Evolutionary conservation across 441 rosid species (phyloP).

Genomic region (Brassica hybrid): DNA sequence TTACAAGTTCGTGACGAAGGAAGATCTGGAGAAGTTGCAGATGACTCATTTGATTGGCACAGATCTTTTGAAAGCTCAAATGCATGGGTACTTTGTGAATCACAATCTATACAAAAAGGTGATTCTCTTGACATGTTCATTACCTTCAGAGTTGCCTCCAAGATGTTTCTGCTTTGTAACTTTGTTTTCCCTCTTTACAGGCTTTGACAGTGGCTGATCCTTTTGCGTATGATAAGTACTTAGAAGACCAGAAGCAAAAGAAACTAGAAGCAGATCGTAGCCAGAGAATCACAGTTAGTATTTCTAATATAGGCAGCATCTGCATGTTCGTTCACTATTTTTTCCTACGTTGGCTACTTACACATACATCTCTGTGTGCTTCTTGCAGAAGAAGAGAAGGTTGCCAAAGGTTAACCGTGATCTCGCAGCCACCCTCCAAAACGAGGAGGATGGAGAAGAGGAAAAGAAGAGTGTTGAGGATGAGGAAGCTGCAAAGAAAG

Average conservation of each 20-base stretch:
- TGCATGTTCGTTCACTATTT: not conserved
- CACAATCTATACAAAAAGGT: conserved; percentile 81
- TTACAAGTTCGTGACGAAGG: conserved; percentile 84
- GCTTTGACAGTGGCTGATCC: conserved; percentile 70
- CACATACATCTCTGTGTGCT: conserved; percentile 21
- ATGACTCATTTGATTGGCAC: conserved; percentile 85
- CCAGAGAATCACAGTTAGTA: conserved; percentile 76
- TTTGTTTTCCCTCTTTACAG: conserved; percentile 48
- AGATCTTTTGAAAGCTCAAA: conserved; percentile 81
- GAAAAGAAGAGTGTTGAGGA: conserved; percentile 56
- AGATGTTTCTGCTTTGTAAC: conserved; percentile 3
- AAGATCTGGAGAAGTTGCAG: conserved; percentile 82
- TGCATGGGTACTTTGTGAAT: conserved; percentile 92
- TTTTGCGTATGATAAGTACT: conserved; percentile 63
- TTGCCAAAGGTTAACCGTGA: conserved; percentile 75
- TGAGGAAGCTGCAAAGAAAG: conserved; percentile 59
- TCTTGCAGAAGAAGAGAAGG: conserved; percentile 63
- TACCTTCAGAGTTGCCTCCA: conserved; percentile 18
- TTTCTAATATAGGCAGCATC: conserved; percentile 11
- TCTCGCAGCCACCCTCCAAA: conserved; percentile 59
- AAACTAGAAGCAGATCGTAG: conserved; percentile 58
- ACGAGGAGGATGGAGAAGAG: conserved; percentile 62
- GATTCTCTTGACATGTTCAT: conserved; percentile 23
- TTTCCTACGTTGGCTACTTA: conserved; percentile 23
- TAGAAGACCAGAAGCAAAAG: conserved; percentile 66